A percentile compares a stretch with the other conserved stretches of the same genome.
Evolutionary conservation across 805 yeast species (phyloP).

Genomic region (Metschnikowia bowlesiae): DNA sequence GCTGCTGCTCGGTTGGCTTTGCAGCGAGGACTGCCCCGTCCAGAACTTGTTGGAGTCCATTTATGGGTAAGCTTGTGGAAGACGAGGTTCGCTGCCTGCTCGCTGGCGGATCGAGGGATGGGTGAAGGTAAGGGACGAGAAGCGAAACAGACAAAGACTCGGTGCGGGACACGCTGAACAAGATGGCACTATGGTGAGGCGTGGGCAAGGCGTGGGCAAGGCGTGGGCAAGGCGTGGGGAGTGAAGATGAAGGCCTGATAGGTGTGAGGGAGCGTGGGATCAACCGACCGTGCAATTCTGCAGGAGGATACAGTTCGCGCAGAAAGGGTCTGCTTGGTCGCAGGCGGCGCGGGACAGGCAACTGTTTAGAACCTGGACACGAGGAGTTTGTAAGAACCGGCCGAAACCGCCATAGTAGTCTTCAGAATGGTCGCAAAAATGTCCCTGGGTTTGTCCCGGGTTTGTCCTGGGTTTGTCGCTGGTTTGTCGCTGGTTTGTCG

Average conservation of each 20-base stretch:
- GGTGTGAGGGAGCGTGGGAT: not conserved
- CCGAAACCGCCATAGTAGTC: too few relatives aligned
- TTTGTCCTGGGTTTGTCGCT: too few relatives aligned
- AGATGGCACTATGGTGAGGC: not conserved
- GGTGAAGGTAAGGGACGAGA: not conserved
- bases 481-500: too few relatives aligned
- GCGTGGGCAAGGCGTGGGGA: not conserved
- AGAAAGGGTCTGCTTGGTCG: not conserved
- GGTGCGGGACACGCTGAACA: not conserved
- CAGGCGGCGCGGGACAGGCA: not conserved
- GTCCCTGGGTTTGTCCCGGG: too few relatives aligned
- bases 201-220: not conserved
- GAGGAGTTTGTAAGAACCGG: too few relatives aligned
- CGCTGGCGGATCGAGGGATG: too few relatives aligned
- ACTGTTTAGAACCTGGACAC: not conserved
- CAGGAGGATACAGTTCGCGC: constrained; percentile 3
- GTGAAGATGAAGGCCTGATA: not conserved
- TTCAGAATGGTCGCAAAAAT: too few relatives aligned
- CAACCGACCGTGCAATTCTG: not conserved
- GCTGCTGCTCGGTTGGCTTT: not conserved
- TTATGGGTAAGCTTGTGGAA: not conserved
- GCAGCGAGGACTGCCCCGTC: constrained; percentile 1
- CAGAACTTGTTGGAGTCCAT: not conserved
- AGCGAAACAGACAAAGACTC: not conserved
- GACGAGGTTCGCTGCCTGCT: not conserved